phyloP scores from a whole-genome alignment of 441 rosid genomes.

The Codiaeum variegatum region DNA sequence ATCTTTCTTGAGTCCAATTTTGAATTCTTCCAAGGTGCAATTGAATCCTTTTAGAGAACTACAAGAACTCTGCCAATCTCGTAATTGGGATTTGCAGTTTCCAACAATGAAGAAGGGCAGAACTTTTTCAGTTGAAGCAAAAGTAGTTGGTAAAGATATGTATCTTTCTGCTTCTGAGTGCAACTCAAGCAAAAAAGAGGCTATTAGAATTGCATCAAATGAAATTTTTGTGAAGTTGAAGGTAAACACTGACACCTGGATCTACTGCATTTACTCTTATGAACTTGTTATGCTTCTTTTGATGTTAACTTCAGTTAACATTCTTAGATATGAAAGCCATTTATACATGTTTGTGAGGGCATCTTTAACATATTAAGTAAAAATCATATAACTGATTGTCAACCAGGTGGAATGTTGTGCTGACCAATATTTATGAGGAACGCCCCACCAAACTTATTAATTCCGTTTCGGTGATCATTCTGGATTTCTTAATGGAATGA shows the following conservation, averaged over 20 bases:
- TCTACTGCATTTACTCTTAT: neutral
- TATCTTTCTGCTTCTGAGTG: constrained; percentile 36
- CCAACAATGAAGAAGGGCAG: constrained; percentile 38
- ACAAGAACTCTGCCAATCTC: constrained; percentile 70
- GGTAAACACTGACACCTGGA: constrained; percentile 40
- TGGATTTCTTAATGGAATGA: too few species aligned
- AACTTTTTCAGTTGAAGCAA: constrained; percentile 46
- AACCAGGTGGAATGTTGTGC: too few species aligned
- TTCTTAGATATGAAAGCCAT: neutral
- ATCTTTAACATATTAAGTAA: neutral
- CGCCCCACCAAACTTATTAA: too few species aligned
- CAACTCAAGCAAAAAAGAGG: constrained; percentile 59
- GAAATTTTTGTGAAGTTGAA: constrained; percentile 44
- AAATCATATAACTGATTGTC: too few species aligned
- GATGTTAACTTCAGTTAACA: neutral
- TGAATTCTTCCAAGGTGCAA: constrained; percentile 57
- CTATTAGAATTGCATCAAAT: constrained; percentile 58
- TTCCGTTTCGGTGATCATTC: too few species aligned
- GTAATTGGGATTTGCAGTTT: constrained; percentile 42
- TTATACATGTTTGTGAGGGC: neutral
- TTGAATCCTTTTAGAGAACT: constrained; percentile 69
- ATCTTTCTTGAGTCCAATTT: constrained; percentile 60
- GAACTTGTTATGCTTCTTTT: constrained; percentile 18
- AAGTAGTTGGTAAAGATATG: constrained; percentile 40
- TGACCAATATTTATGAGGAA: too few species aligned